Base-by-base conservation (phyloP, 1,284 basidiomycete genomes). In the Trichosporon ovoides region DNA sequence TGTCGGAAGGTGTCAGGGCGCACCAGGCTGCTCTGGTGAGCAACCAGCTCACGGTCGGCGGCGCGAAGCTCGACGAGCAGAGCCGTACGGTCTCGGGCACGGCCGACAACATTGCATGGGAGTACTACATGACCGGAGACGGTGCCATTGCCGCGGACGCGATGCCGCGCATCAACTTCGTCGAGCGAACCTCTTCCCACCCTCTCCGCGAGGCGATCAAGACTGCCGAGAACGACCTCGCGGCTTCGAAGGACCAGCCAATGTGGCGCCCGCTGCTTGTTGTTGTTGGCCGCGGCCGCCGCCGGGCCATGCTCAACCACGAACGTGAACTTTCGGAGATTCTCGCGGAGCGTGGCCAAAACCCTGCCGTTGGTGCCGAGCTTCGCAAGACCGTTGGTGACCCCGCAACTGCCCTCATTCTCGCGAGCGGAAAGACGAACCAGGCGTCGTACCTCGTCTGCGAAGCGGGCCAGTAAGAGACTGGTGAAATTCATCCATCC, bases 381-480 rank as follows among this genome's bases (percentile, higher is more conserved):
- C 83, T 91, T 60, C 81, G 83, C 71, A 88, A 88, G 81, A 89
- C 89, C 5, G 80, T 91, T 46, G 90, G 90, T 3, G 88, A 91
- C 72, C 83, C 87, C n/a, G 87, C 84, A 12, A 83, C 85, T 18
- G 84, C 85, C 28, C 82, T 89, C 70, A 83, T 90, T 14, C 80
- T 86, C 7, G 80, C 82, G 1, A 82, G 84, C 7, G 72, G 74
- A 12, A 61, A 66, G 46, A 66, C 69, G 2, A 79, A 80, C 55
- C 81, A 81, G 38, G 81, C 83, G 3, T 87, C 84, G 48, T 75
- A 88, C 59, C 78, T 89, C 52, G 86, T 90, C 7, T 72, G 90
- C 53, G 88, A 91, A 77, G 84, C 86, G 38, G 82, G 72, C 0
- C 66, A 67, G 59, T 60, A 58, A 48, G n/a, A n/a, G n/a, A n/a